A percentile compares a stretch with the other conserved stretches of the same genome.
phyloP scores from a whole-genome alignment of 2,329 filamentous ascomycete species.

The Hypoxylon sp. region DNA sequence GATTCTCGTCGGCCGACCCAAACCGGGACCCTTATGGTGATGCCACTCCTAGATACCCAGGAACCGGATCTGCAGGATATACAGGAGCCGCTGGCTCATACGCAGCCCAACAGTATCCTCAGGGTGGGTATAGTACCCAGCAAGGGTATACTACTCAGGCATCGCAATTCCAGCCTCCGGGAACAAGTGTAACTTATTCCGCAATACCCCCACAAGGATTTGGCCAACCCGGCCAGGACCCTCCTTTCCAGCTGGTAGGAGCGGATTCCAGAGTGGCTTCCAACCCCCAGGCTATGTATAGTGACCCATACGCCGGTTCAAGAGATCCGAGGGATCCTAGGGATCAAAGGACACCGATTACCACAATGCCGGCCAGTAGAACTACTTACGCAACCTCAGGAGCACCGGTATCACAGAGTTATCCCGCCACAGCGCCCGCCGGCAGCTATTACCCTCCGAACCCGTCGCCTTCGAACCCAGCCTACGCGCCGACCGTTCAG shows the following conservation, averaged over 20 bases:
- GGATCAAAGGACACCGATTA: conserved; percentile 52
- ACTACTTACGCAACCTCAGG: conserved; percentile 54
- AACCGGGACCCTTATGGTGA: conserved; percentile 58
- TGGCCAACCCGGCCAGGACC: conserved; percentile 50
- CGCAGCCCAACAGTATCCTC: conserved; percentile 52
- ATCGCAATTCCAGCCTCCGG: conserved; percentile 50
- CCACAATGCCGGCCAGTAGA: conserved; percentile 52
- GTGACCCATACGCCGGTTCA: conserved; percentile 50
- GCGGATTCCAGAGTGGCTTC: conserved; percentile 48
- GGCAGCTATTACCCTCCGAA: conserved; percentile 55
- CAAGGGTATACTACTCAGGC: conserved; percentile 51
- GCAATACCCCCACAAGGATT: conserved; percentile 50
- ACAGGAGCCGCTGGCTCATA: conserved; percentile 62
- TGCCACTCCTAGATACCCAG: conserved; percentile 65
- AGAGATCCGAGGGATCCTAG: conserved; percentile 46
- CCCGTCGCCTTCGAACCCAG: conserved; percentile 53
- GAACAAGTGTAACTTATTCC: conserved; percentile 49
- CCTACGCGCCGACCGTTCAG: conserved; percentile 60
- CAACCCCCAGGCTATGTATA: conserved; percentile 49
- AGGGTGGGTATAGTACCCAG: conserved; percentile 52
- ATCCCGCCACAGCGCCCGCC: conserved; percentile 48
- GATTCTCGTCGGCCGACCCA: conserved; percentile 47
- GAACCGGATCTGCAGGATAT: conserved; percentile 65
- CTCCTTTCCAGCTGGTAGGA: conserved; percentile 53
- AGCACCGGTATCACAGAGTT: conserved; percentile 50